Evolutionary conservation across 345 rosid species (phyloP).

Genomic region (Lepidium didymum): DNA sequence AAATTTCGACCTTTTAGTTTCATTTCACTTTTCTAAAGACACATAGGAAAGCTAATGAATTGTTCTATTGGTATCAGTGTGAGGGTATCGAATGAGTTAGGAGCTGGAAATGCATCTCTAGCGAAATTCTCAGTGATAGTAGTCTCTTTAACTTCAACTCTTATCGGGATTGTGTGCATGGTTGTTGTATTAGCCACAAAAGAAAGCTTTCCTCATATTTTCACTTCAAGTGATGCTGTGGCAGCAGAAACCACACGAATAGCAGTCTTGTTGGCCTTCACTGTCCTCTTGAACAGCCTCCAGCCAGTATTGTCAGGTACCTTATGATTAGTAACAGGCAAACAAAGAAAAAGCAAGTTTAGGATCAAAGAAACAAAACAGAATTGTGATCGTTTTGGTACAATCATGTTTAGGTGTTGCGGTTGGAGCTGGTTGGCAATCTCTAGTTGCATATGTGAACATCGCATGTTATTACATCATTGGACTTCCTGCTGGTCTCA

Average conservation of each 20-base stretch:
- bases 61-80: conserved; percentile 39
- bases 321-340: neutral
- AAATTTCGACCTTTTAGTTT: neutral
- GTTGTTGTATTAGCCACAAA: conserved; percentile 50
- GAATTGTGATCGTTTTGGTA: neutral
- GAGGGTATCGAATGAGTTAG: conserved; percentile 89
- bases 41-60: neutral
- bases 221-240: conserved; percentile 67
- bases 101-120: conserved; percentile 55
- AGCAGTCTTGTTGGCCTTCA: conserved; percentile 56
- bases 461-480: conserved; percentile 73
- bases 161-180: conserved; percentile 57
- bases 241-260: conserved; percentile 74
- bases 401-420: conserved; percentile 56
- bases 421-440: conserved; percentile 97
- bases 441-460: conserved; percentile 76
- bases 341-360: neutral
- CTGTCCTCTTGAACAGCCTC: conserved; percentile 79
- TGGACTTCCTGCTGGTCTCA: conserved; percentile 79
- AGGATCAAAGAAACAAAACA: neutral
- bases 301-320: conserved; percentile 86
- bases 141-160: conserved; percentile 61
- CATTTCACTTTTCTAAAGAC: neutral
- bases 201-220: conserved; percentile 67
- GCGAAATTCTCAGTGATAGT: conserved; percentile 70